Conservation (phyloP, 2,329 filamentous ascomycete genomes). For the Venturia aucupariae region DNA sequence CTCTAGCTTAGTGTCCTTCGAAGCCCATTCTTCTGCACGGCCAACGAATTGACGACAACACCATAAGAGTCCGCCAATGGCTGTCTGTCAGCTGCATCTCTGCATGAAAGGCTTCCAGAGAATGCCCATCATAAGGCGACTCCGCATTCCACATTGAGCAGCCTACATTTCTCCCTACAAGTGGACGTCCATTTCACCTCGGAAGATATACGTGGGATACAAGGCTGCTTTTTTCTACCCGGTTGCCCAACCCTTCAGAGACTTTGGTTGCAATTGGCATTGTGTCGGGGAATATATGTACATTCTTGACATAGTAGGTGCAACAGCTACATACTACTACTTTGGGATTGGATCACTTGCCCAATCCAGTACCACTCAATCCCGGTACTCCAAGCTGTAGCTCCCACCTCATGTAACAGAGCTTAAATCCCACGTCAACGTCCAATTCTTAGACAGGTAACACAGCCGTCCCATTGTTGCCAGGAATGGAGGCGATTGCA, state of each 20-base stretch:
- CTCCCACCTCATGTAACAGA: background rate
- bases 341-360: background rate
- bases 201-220: background rate
- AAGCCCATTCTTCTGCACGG: background rate
- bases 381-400: background rate
- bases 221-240: background rate
- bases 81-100: background rate
- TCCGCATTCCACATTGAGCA: background rate
- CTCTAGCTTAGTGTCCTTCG: background rate
- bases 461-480: background rate
- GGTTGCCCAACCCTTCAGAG: background rate
- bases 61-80: background rate
- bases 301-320: no score
- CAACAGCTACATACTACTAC: no score
- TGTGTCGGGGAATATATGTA: background rate
- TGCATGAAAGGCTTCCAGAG: background rate
- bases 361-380: background rate
- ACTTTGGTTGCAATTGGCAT: background rate
- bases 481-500: background rate
- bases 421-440: background rate
- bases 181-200: background rate
- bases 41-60: background rate
- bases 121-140: background rate
- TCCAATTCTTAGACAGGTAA: background rate
- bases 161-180: background rate